These are phyloP conservation scores for Epicoccum sorghinum DNA, from an alignment of 2,329 filamentous ascomycete species.

Conservation along the genomic window DNA sequence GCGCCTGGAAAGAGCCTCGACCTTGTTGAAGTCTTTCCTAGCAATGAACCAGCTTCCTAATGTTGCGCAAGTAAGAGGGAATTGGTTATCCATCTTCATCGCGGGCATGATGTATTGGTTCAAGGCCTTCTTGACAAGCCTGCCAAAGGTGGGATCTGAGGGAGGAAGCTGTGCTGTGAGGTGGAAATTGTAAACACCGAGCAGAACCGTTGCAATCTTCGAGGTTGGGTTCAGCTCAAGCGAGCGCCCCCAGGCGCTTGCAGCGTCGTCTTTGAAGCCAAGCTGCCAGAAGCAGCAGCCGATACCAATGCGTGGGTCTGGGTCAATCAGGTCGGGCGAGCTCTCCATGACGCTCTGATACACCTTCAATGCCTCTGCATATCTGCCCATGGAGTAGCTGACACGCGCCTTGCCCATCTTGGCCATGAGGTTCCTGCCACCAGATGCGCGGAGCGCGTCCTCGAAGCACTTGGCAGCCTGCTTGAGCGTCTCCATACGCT, in stretches of 20 bases:
- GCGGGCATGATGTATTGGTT: conserved; percentile 92
- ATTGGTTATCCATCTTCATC: conserved; percentile 90
- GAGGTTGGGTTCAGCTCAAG: conserved; percentile 83
- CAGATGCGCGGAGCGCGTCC: conserved; percentile 84
- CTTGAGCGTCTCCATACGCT: conserved; percentile 78
- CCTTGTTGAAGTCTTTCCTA: conserved; percentile 78
- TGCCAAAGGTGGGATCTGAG: conserved; percentile 82
- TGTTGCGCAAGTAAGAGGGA: conserved; percentile 86
- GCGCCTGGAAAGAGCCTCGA: conserved; percentile 86
- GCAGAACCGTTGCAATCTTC: conserved; percentile 86
- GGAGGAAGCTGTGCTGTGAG: conserved; percentile 81
- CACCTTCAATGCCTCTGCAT: conserved; percentile 77
- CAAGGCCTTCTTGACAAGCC: conserved; percentile 90
- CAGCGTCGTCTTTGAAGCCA: conserved; percentile 91
- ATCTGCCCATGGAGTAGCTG: conserved; percentile 85
- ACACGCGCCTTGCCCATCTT: conserved; percentile 87
- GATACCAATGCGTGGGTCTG: conserved; percentile 93
- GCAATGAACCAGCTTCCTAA: conserved; percentile 91
- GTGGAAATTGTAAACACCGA: conserved; percentile 89
- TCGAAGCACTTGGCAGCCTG: conserved; percentile 93
- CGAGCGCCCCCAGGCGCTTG: conserved; percentile 85
- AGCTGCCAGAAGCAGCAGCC: conserved; percentile 98
- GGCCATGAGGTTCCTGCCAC: conserved; percentile 89
- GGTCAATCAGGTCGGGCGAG: conserved; percentile 86
- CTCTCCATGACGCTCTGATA: conserved; percentile 89